Base-by-base conservation (phyloP, 176 grass and related monocot species). In the Stipa capillata region DNA sequence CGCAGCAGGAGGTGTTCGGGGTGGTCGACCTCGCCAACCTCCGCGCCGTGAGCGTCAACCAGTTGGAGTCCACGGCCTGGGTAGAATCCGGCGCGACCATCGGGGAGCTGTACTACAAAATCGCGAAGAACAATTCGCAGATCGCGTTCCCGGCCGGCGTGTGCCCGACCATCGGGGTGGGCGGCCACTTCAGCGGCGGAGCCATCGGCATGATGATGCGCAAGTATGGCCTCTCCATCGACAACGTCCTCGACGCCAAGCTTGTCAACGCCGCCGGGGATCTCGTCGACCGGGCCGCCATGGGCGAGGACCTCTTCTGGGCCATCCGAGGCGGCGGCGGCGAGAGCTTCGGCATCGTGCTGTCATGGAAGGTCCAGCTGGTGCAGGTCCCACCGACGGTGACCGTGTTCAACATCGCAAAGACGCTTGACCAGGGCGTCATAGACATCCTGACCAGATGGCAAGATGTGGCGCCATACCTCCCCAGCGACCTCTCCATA, bases 131-230 rank as follows among this genome's bases (percentile, higher is more conserved):
- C 20, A 76, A 64, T 24, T 5, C 67, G 4, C 56, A 9, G 15
- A 0, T 73, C 8, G 87, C 76, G 3, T 90, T 90, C 81, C 82
- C 93, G 4, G 79, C 84, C 4, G 93, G 93, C 14, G 49, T 85
- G 29, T 97, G 90, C 59, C 49, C 82, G 65, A 88, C 93, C 3
- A 69, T 97, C 7, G 87, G 90, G 40, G 85, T 90, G 0, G 89
- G 89, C 27, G 89, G 89, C 33, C 79, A 91, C 53, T 27, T 95
- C 47, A 95, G 74, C 59, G 93, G 90, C 65, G 90, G 93, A 16
- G 90, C 82, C 7, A 75, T 92, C 8, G 87, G 90, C 34, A 60
- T 85, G 44, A 18, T 97, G 72, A 60, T 60, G 32, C 76, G 93
- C 60, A 90, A 71, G 54, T 83, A 73, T 45, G 90, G 90, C 1